Evolutionary conservation across 2,329 filamentous ascomycete species (phyloP), one percentile per base, ranked within the genome.

Genomic region (Pseudogymnoascus sp.): DNA sequence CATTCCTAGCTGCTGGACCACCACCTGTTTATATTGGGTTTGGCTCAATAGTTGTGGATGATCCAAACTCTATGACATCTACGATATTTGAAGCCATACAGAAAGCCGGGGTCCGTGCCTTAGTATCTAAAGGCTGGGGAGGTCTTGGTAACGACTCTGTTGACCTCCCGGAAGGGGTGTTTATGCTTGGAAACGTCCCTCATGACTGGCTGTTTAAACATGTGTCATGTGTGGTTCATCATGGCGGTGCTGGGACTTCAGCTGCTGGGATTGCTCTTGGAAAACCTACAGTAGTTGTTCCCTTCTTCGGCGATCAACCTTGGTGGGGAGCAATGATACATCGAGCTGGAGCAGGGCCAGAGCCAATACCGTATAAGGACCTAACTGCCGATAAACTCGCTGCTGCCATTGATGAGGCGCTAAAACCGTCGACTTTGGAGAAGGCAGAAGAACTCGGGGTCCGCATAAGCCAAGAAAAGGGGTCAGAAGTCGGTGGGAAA

Each of bases 311-410:
- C 2, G 89, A 92, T 70, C 89, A 92, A 72, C 88, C 88, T 0
- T 93, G 93, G 70, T 93, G 90, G 90, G 90, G 90, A 6, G 81
- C 86, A 8, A 92, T 93, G 82, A 84, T 92, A 40, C 82, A 86
- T 0, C 82, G 80, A 64, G 88, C 89, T 6, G 88, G 89, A 8
- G 90, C 89, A 5, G 89, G 90, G 0, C 89, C 89, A 0, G 75
- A 80, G 1, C 89, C 89, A 0, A 85, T 91, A 59, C 87, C 87
- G 0, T 84, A 88, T 72, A 88, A 88, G 67, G 78, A 85, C 31
- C 75, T 93, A 38, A 91, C 84, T 0, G 80, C 82, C 0, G 84
- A 88, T 26, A 87, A 84, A 11, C 78, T 93, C 6, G 86, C 86
- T 0, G 81, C 81, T 24, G 85, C 88, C 0, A 87, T 93, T 62